Evolutionary conservation across 140 eudicot genomes (phyloP).

Genomic region (Senecio squalidus): DNA sequence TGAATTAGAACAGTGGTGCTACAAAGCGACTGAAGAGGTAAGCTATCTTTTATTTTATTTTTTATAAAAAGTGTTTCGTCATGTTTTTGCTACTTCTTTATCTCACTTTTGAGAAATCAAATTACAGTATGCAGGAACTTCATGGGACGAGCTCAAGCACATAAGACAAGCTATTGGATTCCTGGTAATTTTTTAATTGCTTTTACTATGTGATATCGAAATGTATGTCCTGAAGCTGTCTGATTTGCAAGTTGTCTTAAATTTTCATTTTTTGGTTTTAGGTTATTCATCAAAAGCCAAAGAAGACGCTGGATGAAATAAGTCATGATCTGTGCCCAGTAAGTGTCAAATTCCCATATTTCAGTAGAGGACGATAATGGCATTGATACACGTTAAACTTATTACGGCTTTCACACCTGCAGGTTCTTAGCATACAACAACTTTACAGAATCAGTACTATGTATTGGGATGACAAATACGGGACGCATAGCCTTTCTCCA

Average conservation of each 20-base stretch:
- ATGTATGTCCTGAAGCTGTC: too few relatives aligned
- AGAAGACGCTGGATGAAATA: constrained; percentile 77
- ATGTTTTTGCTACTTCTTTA: not conserved
- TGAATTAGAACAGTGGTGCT: not conserved
- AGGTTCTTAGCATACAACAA: constrained; percentile 88
- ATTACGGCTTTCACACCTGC: constrained; percentile 4
- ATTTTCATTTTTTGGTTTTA: not conserved
- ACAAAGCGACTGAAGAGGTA: not conserved
- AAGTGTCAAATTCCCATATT: constrained; percentile 14
- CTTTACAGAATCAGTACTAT: constrained; percentile 88
- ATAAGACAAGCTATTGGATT: not conserved
- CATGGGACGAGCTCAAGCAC: not conserved
- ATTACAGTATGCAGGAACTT: not conserved
- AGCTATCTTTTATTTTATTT: not conserved
- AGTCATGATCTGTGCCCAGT: constrained; percentile 90
- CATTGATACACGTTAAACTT: not conserved
- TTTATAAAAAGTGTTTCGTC: not conserved
- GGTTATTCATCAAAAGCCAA: constrained; percentile 88
- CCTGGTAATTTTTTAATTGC: not conserved
- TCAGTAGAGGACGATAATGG: not conserved
- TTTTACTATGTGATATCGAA: not conserved
- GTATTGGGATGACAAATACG: constrained; percentile 95
- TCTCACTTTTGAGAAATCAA: not conserved
- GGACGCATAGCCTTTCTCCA: constrained; percentile 75
- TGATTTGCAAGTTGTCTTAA: too few relatives aligned